Conservation (phyloP, 2,329 filamentous ascomycete genomes). For the Hypocrella siamensis region DNA sequence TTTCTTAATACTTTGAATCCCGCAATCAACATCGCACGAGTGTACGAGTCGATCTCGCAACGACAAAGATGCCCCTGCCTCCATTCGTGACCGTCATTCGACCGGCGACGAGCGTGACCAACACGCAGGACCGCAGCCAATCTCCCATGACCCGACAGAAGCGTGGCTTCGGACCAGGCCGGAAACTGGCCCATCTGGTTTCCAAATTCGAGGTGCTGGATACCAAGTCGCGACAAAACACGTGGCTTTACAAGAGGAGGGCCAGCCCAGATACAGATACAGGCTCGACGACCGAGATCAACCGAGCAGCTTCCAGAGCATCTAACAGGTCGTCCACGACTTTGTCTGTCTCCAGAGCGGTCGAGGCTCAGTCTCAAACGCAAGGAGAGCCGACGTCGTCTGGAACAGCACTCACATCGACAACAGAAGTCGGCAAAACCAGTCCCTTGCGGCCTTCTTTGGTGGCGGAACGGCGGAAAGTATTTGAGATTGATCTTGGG, state of each 20-base stretch:
- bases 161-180: not conserved
- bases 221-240: constrained; percentile 4
- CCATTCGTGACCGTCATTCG: too few relatives aligned
- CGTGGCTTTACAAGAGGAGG: not conserved
- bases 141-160: not conserved
- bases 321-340: constrained; percentile 1
- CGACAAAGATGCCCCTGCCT: too few relatives aligned
- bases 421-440: not conserved
- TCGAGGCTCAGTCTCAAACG: not conserved
- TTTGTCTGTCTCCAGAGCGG: not conserved
- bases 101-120: too few relatives aligned
- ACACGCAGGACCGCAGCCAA: not conserved
- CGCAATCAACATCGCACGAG: too few relatives aligned
- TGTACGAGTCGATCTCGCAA: too few relatives aligned
- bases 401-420: too few relatives aligned
- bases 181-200: constrained; percentile 15
- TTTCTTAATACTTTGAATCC: too few relatives aligned
- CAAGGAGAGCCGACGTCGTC: too few relatives aligned
- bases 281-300: constrained; percentile 1
- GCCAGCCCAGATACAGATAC: not conserved
- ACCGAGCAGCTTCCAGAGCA: not conserved
- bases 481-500: constrained; percentile 8
- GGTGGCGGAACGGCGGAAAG: constrained; percentile 10
- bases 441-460: constrained; percentile 3
- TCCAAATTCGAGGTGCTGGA: constrained; percentile 20